Percentiles rank a stretch among this genome's conserved stretches.
phyloP scores from a whole-genome alignment of 1,284 basidiomycete species.

The Moniliophthora roreri region DNA sequence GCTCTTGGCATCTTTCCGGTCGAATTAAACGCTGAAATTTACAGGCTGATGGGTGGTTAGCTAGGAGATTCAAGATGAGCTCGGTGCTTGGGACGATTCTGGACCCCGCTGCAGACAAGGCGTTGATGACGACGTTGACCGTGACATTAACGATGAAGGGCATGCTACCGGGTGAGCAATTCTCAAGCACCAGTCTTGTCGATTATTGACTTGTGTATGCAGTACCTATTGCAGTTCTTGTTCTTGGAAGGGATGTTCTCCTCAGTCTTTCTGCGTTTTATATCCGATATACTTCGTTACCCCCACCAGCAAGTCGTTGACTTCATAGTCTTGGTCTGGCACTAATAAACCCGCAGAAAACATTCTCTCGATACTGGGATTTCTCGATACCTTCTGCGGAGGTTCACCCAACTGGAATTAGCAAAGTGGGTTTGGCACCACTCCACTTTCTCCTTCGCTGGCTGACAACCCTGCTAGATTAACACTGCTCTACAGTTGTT shows the following conservation, averaged over 20 bases:
- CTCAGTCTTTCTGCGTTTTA: constrained; percentile 92
- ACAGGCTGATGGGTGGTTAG: constrained; percentile 89
- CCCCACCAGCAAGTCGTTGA: constrained; percentile 67
- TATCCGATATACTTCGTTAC: constrained; percentile 89
- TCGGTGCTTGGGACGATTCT: constrained; percentile 93
- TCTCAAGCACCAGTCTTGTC: neutral
- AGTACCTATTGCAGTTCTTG: constrained; percentile 86
- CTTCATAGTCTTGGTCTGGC: constrained; percentile 5
- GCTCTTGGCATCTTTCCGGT: constrained; percentile 26
- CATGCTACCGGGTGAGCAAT: constrained; percentile 74
- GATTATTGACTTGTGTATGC: neutral
- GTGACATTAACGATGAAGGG: constrained; percentile 83
- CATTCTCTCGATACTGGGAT: constrained; percentile 90
- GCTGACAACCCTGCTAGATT: constrained; percentile 46
- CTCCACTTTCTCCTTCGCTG: neutral
- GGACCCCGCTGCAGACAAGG: constrained; percentile 97
- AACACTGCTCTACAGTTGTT: constrained; percentile 93
- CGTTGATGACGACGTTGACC: constrained; percentile 93
- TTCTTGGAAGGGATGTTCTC: constrained; percentile 88
- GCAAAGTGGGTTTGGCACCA: constrained; percentile 60
- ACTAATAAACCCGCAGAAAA: constrained; percentile 62
- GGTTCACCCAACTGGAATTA: constrained; percentile 87
- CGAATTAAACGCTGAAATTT: constrained; percentile 5
- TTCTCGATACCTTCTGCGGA: constrained; percentile 93
- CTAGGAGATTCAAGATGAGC: constrained; percentile 81